A percentile compares a stretch with the other conserved stretches of the same genome.
Conservation (phyloP, 2,329 filamentous ascomycete species). For the Diplocarpon rosae region DNA sequence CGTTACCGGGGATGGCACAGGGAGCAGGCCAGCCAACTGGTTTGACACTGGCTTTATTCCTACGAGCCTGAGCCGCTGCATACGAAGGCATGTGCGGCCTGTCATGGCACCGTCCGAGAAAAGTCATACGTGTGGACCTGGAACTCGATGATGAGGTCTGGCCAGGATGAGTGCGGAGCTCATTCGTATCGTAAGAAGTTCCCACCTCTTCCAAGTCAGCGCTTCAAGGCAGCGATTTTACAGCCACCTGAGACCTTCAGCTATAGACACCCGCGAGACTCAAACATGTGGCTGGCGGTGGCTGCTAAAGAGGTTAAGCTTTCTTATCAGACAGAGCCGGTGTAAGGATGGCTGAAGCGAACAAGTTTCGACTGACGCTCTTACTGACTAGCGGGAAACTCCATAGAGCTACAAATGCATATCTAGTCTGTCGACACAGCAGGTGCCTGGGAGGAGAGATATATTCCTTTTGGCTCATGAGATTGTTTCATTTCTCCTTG, state of each 20-base stretch:
- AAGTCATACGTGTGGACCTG: not conserved
- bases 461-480: too few relatives aligned
- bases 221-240: too few relatives aligned
- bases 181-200: not conserved
- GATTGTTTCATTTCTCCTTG: not conserved
- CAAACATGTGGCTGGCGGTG: conserved; percentile 1
- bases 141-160: not conserved
- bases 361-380: not conserved
- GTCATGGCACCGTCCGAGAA: not conserved
- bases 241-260: too few relatives aligned
- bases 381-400: not conserved
- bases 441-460: too few relatives aligned
- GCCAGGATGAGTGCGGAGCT: not conserved
- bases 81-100: too few relatives aligned
- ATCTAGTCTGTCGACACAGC: too few relatives aligned
- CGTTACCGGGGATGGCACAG: too few relatives aligned
- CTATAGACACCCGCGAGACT: not conserved
- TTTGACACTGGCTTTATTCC: too few relatives aligned
- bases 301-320: not conserved
- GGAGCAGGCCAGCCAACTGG: too few relatives aligned
- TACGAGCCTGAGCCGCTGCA: too few relatives aligned
- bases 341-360: not conserved
- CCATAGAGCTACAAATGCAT: not conserved
- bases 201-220: too few relatives aligned
- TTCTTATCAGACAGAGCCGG: not conserved